phyloP scores from a whole-genome alignment of 1,139 yeast species.

The Lodderomyces orthopsilosis region DNA sequence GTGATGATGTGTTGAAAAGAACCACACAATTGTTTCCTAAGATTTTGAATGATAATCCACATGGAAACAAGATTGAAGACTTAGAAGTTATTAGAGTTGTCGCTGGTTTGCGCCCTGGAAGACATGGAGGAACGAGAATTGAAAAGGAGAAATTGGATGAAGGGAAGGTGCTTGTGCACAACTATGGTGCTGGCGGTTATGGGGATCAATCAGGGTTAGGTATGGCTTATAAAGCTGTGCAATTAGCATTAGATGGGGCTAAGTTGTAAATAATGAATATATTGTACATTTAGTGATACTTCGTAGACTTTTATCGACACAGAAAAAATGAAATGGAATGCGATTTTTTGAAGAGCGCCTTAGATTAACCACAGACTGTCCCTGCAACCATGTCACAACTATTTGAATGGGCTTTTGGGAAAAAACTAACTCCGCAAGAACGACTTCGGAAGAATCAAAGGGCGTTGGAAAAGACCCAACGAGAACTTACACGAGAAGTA shows the following conservation, averaged over 20 bases:
- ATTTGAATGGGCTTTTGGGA: conserved; percentile 95
- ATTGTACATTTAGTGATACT: no score
- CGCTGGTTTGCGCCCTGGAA: conserved; percentile 68
- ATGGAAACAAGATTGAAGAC: conserved; percentile 18
- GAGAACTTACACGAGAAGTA: conserved; percentile 88
- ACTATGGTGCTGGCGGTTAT: conserved; percentile 48
- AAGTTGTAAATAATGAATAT: conserved; percentile 7
- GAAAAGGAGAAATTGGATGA: conserved; percentile 44
- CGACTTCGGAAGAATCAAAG: conserved; percentile 92
- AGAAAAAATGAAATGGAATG: neutral
- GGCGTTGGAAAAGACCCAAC: conserved; percentile 87
- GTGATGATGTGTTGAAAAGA: conserved; percentile 56
- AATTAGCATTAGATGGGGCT: conserved; percentile 16
- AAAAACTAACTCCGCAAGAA: conserved; percentile 91
- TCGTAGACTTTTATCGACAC: no score
- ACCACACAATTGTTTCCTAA: conserved; percentile 55
- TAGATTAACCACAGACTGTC: no score
- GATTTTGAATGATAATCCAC: conserved; percentile 36
- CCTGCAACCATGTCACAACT: conserved; percentile 42
- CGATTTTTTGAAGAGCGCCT: neutral
- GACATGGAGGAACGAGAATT: conserved; percentile 66
- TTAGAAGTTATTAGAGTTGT: conserved; percentile 52
- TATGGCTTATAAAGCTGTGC: conserved; percentile 33
- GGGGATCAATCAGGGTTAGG: conserved; percentile 51
- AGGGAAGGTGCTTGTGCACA: conserved; percentile 38